Evolutionary conservation across 164 flowering plant species (phyloP).

Genomic region (Annona squamosa): DNA sequence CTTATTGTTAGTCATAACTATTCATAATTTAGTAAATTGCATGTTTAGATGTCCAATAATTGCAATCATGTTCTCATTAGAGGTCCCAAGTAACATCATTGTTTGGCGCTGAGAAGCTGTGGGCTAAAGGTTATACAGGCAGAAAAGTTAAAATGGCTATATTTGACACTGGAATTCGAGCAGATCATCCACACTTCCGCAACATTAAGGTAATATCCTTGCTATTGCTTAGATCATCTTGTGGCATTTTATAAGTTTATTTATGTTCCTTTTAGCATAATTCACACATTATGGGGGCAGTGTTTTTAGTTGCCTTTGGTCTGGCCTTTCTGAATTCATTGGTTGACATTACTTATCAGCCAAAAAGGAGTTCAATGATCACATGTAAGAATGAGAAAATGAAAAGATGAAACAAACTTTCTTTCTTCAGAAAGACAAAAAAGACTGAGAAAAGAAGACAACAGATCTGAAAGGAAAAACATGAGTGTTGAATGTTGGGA

Average conservation of each 20-base stretch:
- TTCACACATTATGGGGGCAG: not conserved
- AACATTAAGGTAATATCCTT: slow-evolving; percentile 64
- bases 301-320: not conserved
- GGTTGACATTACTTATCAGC: not conserved
- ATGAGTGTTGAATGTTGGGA: no score
- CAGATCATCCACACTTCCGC: slow-evolving; percentile 93
- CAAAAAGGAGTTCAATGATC: not conserved
- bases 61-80: slow-evolving; percentile 29
- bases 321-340: not conserved
- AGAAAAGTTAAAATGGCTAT: slow-evolving; percentile 95
- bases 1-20: not conserved
- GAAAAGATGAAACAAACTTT: not conserved
- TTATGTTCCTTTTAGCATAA: not conserved
- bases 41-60: not conserved
- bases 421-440: not conserved
- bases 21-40: not conserved
- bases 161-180: slow-evolving; percentile 96
- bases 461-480: not conserved
- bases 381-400: not conserved
- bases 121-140: slow-evolving; percentile 89
- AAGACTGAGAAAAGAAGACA: not conserved
- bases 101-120: slow-evolving; percentile 86
- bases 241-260: not conserved
- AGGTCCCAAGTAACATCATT: slow-evolving; percentile 92
- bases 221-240: not conserved